Evolutionary conservation across 768 basidiomycete genomes (phyloP).

Genomic region (Suillus cothurnatus): DNA sequence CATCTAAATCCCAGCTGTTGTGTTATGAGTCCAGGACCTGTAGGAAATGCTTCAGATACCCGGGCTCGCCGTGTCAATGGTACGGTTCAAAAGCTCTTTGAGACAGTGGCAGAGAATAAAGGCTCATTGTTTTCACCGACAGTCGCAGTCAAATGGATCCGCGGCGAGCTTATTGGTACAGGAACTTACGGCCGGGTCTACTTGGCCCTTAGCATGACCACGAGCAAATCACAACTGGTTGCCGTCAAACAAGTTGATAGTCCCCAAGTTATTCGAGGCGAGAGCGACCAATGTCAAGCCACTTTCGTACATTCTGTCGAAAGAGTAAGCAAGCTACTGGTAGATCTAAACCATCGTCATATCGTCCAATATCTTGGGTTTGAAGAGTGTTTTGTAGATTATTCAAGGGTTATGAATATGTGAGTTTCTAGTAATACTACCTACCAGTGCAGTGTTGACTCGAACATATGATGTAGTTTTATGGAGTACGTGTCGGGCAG

Average conservation of each 20-base stretch:
- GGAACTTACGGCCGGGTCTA: slow-evolving; percentile 98
- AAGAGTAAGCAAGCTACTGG: slow-evolving; percentile 93
- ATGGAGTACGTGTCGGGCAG: slow-evolving; percentile 99
- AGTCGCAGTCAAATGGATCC: slow-evolving; percentile 96
- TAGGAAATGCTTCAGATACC: background rate
- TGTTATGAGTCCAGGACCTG: background rate
- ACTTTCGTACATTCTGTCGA: slow-evolving; percentile 90
- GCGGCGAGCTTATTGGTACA: slow-evolving; percentile 95
- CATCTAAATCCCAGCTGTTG: background rate
- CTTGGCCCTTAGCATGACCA: slow-evolving; percentile 92
- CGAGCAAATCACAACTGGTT: slow-evolving; percentile 92
- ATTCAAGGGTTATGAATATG: slow-evolving; percentile 82
- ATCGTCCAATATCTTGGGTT: slow-evolving; percentile 98
- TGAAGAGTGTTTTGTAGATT: slow-evolving; percentile 74
- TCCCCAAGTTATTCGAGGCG: slow-evolving; percentile 90
- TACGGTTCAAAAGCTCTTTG: background rate
- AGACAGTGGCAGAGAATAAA: background rate
- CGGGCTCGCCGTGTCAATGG: slow-evolving; percentile 1
- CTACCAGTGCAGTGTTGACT: background rate
- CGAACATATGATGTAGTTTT: slow-evolving; percentile 58
- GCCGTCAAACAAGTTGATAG: slow-evolving; percentile 99
- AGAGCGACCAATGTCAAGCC: slow-evolving; percentile 81
- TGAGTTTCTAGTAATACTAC: slow-evolving; percentile 42
- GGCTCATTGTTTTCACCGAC: slow-evolving; percentile 38
- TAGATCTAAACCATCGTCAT: slow-evolving; percentile 95